phyloP scores from a whole-genome alignment of 768 basidiomycete species.

The Agaricus sinodeliciosus region DNA sequence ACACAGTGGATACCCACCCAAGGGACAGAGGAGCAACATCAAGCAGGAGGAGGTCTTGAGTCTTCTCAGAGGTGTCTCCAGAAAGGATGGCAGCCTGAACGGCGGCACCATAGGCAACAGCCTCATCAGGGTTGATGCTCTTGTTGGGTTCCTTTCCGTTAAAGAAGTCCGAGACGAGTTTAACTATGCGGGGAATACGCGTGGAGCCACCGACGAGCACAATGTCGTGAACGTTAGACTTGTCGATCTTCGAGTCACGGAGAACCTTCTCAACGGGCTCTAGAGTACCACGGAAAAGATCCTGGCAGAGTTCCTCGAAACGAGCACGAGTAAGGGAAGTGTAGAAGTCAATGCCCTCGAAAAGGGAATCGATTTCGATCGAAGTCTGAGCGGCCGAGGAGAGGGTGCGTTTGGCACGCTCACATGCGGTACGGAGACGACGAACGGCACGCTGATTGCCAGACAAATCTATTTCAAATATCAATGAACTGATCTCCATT shows the following conservation, averaged over 20 bases:
- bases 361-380: constrained; percentile 97
- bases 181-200: constrained; percentile 95
- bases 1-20: constrained; percentile 31
- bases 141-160: constrained; percentile 98
- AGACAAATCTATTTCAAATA: constrained; percentile 57
- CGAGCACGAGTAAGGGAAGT: constrained; percentile 96
- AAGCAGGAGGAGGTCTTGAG: constrained; percentile 91
- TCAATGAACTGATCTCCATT: constrained; percentile 8
- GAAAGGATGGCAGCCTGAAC: constrained; percentile 98
- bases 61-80: constrained; percentile 97
- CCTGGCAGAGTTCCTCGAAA: constrained; percentile 94
- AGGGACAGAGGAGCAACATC: constrained; percentile 88
- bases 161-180: constrained; percentile 98
- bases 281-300: constrained; percentile 89
- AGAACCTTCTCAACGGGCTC: constrained; percentile 98
- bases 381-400: constrained; percentile 95
- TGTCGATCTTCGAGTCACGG: constrained; percentile 97
- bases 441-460: constrained; percentile 92
- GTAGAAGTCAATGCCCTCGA: constrained; percentile 97
- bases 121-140: constrained; percentile 99
- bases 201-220: constrained; percentile 98
- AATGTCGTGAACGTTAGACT: constrained; percentile 91
- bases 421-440: constrained; percentile 95
- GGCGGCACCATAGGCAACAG: constrained; percentile 97
- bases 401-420: constrained; percentile 97